Conservation (phyloP, 169 alveolate genomes). For the Babesia caballi region DNA sequence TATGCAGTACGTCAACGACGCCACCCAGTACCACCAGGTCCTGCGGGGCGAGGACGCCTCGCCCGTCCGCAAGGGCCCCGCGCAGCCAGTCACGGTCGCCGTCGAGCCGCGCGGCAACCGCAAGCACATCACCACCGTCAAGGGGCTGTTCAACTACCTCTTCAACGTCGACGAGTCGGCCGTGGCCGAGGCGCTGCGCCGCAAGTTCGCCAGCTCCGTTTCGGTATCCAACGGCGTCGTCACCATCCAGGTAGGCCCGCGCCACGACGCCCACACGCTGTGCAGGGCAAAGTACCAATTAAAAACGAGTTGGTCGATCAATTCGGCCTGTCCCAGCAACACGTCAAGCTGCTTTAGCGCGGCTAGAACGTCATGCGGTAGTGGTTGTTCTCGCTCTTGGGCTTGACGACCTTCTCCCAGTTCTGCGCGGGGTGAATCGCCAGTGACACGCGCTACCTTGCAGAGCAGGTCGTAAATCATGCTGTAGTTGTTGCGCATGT, state of each 20-base stretch:
- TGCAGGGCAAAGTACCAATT: conserved; percentile 7
- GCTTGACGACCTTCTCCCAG: conserved; percentile 85
- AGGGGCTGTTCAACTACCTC: conserved; percentile 37
- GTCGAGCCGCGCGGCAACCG: conserved; percentile 54
- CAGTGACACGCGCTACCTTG: conserved; percentile 49
- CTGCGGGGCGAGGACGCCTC: conserved; percentile 1
- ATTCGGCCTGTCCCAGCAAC: conserved; percentile 27
- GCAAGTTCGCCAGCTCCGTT: conserved; percentile 33
- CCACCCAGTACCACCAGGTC: conserved; percentile 16
- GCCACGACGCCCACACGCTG: background rate
- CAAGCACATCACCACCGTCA: conserved; percentile 44
- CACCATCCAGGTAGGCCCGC: conserved; percentile 10
- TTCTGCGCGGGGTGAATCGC: conserved; percentile 34
- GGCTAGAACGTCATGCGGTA: conserved; percentile 76
- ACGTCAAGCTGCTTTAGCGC: background rate
- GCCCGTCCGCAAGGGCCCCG: conserved; percentile 12
- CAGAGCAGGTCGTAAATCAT: conserved; percentile 85
- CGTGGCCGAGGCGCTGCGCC: conserved; percentile 37
- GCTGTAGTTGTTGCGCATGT: conserved; percentile 85
- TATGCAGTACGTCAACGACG: background rate
- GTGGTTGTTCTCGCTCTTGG: conserved; percentile 80
- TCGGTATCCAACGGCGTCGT: conserved; percentile 15
- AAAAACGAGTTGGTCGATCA: conserved; percentile 8
- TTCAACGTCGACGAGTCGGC: conserved; percentile 21
- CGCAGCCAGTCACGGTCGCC: conserved; percentile 36